Conservation (phyloP, 2,329 filamentous ascomycete genomes). For the Monosporascus sp. region DNA sequence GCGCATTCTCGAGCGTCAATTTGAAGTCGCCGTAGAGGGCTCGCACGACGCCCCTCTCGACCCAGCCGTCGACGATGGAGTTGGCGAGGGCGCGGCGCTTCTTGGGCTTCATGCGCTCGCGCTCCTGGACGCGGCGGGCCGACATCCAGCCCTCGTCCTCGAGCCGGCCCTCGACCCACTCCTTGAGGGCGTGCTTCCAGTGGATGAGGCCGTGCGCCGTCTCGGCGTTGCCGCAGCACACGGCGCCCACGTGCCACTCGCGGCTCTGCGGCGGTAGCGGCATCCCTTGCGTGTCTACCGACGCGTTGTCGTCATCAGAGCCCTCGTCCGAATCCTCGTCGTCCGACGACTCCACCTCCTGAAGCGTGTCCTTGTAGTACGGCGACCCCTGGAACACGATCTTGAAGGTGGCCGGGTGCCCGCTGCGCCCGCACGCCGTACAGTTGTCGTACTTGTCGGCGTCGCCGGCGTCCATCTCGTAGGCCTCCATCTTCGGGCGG, state of each 20-base stretch:
- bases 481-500: constrained; percentile 55
- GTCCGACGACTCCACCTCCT: constrained; percentile 46
- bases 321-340: constrained; percentile 26
- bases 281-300: constrained; percentile 35
- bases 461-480: constrained; percentile 32
- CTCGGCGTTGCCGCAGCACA: constrained; percentile 48
- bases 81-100: constrained; percentile 57
- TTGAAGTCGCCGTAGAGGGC: constrained; percentile 62
- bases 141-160: constrained; percentile 50
- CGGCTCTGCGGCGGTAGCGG: constrained; percentile 30
- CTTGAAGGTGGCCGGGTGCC: constrained; percentile 61
- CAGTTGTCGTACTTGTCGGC: constrained; percentile 45
- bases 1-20: constrained; percentile 52
- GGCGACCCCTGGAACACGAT: constrained; percentile 59
- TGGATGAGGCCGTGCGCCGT: constrained; percentile 68
- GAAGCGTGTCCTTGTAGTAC: constrained; percentile 61
- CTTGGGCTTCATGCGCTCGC: constrained; percentile 55
- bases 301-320: constrained; percentile 24
- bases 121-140: constrained; percentile 51
- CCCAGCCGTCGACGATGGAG: constrained; percentile 60
- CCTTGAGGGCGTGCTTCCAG: constrained; percentile 70
- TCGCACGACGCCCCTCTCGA: constrained; percentile 49
- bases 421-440: constrained; percentile 64
- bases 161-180: constrained; percentile 62
- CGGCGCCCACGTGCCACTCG: constrained; percentile 32